phyloP scores from a whole-genome alignment of 140 eudicot species.

The Ambrosia hybrid region DNA sequence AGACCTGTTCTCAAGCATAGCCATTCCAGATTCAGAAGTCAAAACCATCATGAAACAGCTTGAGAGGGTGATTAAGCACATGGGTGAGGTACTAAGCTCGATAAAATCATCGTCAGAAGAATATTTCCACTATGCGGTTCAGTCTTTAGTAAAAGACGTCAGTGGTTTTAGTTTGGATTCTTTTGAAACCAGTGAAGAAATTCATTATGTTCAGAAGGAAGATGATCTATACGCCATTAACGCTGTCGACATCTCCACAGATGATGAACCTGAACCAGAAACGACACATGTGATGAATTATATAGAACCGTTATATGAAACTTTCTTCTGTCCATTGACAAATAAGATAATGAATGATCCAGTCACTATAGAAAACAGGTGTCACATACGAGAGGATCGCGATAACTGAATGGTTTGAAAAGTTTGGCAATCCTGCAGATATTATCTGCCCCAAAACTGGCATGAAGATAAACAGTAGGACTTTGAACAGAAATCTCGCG shows the following conservation, averaged over 20 bases:
- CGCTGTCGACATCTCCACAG: conserved; percentile 33
- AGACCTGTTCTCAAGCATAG: conserved; percentile 21
- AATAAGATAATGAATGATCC: conserved; percentile 74
- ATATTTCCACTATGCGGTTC: conserved; percentile 41
- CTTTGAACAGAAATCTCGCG: conserved; percentile 51
- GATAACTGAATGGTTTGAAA: conserved; percentile 53
- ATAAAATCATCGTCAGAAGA: conserved; percentile 37
- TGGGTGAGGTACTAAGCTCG: conserved; percentile 47
- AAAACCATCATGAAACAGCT: conserved; percentile 35
- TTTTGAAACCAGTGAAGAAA: conserved; percentile 5
- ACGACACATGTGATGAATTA: conserved; percentile 19
- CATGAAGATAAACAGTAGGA: conserved; percentile 41
- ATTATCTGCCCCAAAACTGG: conserved; percentile 60
- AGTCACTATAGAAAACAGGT: conserved; percentile 72
- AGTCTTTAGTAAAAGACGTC: conserved; percentile 55
- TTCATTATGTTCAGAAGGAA: conserved; percentile 26
- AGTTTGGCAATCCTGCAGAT: conserved; percentile 41
- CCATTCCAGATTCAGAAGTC: conserved; percentile 21
- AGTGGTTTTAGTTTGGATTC: conserved; percentile 30
- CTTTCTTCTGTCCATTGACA: conserved; percentile 73
- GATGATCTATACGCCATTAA: conserved; percentile 53
- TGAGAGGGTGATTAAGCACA: conserved; percentile 40
- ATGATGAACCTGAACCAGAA: conserved; percentile 25
- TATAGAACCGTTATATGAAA: conserved; percentile 60
- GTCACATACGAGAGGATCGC: conserved; percentile 63